Conservation (phyloP, 208 protist genomes). For the Sergeia podlipaevii region DNA sequence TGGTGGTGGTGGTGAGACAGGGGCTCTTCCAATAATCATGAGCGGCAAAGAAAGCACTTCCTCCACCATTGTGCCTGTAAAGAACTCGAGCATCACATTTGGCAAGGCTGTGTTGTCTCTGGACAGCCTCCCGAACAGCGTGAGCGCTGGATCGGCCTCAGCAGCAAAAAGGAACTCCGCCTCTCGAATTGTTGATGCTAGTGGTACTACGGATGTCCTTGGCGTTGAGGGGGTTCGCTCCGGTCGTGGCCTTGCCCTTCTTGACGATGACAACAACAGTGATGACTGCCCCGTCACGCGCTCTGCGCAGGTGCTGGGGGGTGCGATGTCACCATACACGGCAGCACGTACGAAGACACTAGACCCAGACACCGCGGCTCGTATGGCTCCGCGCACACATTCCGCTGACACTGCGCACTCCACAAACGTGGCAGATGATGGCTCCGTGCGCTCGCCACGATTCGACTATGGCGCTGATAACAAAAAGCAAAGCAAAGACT, state of each 20-base stretch:
- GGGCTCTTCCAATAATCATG: no score
- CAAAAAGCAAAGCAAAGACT: background rate
- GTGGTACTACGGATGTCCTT: background rate
- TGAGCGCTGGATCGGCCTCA: background rate
- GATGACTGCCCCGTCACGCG: background rate
- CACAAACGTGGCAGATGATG: no score
- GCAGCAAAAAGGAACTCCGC: background rate
- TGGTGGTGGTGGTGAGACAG: no score
- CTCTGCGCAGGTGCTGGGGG: no score
- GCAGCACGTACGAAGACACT: background rate
- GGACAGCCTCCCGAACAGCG: background rate
- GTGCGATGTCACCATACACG: no score
- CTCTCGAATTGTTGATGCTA: background rate
- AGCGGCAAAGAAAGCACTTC: no score
- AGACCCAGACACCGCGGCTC: background rate
- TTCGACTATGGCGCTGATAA: background rate
- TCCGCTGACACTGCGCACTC: no score
- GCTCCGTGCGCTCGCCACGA: no score
- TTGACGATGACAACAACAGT: constrained; percentile 18
- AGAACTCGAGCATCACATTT: no score
- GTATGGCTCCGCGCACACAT: background rate
- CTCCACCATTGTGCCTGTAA: no score
- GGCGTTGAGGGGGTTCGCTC: constrained; percentile 1
- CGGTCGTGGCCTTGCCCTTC: constrained; percentile 28
- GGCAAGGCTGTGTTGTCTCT: background rate